Conservation (phyloP, 106 monocot genomes). For the Agapanthus africanus region DNA sequence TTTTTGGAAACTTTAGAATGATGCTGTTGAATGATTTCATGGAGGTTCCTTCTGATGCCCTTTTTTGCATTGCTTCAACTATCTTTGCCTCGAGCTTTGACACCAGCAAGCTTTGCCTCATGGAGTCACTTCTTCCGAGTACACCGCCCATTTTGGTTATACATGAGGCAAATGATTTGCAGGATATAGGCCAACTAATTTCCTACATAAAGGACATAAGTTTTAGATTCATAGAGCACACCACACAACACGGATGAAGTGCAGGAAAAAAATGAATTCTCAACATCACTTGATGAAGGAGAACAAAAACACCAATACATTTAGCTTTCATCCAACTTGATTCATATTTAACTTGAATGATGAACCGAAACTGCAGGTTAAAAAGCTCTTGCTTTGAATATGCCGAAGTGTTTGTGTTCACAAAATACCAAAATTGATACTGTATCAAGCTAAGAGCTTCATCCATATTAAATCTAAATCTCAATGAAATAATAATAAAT, state of each 20-base stretch:
- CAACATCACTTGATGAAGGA: neutral
- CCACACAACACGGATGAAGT: neutral
- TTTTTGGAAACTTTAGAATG: constrained; percentile 85
- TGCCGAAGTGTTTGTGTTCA: too few relatives aligned
- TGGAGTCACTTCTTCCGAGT: constrained; percentile 25
- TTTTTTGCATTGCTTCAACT: constrained; percentile 68
- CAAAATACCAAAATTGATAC: too few relatives aligned
- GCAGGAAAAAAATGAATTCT: neutral
- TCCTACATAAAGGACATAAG: neutral
- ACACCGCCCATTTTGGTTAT: constrained; percentile 44
- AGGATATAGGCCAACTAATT: neutral
- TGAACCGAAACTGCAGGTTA: neutral
- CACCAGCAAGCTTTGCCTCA: constrained; percentile 18
- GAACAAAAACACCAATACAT: too few relatives aligned
- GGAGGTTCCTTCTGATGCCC: constrained; percentile 53
- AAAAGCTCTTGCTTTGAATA: too few relatives aligned
- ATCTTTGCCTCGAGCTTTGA: constrained; percentile 85
- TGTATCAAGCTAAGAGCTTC: too few relatives aligned
- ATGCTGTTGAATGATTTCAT: constrained; percentile 77
- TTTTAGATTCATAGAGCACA: neutral
- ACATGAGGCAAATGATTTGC: neutral
- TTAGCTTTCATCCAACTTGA: too few relatives aligned
- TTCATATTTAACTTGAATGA: too few relatives aligned
- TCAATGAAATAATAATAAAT: too few relatives aligned
- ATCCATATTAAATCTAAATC: too few relatives aligned